These are phyloP conservation scores for Aspergillus terreus DNA, from an alignment of 2,329 filamentous ascomycete species.

Conservation along the genomic window DNA sequence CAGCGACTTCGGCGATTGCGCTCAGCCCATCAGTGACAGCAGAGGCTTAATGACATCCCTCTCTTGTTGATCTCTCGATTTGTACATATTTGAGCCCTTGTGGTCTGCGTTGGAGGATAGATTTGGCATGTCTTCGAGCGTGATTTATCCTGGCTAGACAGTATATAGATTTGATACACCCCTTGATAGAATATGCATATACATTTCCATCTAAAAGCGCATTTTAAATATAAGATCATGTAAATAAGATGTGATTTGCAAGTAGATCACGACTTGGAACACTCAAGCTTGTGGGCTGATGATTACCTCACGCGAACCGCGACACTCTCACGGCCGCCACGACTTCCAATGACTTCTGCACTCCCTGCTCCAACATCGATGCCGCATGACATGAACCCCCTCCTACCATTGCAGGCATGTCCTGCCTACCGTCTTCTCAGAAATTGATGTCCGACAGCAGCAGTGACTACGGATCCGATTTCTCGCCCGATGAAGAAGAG, in stretches of 20 bases:
- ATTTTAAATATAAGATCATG: no score
- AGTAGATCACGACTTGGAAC: not conserved
- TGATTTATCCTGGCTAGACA: not conserved
- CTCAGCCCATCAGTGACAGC: slow-evolving; percentile 13
- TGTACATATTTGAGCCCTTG: not conserved
- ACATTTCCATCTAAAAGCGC: no score
- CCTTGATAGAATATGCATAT: no score
- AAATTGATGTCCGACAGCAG: slow-evolving; percentile 20
- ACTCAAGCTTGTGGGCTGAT: not conserved
- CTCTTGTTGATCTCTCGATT: not conserved
- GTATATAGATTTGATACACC: slow-evolving; percentile 4
- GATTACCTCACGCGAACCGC: not conserved
- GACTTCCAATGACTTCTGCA: not conserved
- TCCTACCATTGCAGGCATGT: slow-evolving; percentile 27
- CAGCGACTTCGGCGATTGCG: slow-evolving; percentile 8
- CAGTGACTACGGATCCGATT: slow-evolving; percentile 64
- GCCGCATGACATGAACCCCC: slow-evolving; percentile 18
- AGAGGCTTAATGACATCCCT: slow-evolving; percentile 8
- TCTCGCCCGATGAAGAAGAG: slow-evolving; percentile 55
- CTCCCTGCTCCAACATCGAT: not conserved
- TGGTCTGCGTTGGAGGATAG: slow-evolving; percentile 9
- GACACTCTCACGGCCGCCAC: not conserved
- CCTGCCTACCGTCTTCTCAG: slow-evolving; percentile 21
- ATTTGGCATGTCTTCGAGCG: slow-evolving; percentile 5
- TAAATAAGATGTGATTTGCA: not conserved